Conservation (phyloP, 768 basidiomycete genomes). For the Hydnomerulius pinastri region DNA sequence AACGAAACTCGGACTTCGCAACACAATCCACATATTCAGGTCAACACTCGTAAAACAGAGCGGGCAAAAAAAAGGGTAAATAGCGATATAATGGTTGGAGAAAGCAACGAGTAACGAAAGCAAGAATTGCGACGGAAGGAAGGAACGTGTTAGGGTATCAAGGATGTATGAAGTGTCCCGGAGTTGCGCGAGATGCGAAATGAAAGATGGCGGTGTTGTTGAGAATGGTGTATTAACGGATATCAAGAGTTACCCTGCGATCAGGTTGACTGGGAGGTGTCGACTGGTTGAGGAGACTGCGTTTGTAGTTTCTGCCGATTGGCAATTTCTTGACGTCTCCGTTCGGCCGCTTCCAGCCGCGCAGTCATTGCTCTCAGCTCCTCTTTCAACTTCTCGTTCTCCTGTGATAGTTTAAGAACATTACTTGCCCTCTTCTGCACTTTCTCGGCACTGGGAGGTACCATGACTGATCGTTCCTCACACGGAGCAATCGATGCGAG, state of each 20-base stretch:
- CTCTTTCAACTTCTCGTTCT: constrained; percentile 77
- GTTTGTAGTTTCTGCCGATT: constrained; percentile 35
- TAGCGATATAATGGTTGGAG: constrained; percentile 5
- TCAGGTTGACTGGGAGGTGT: constrained; percentile 15
- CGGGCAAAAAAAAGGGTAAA: not conserved
- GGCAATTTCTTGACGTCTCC: constrained; percentile 48
- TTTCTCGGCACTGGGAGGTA: constrained; percentile 31
- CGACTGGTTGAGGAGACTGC: constrained; percentile 10
- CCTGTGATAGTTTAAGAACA: constrained; percentile 73
- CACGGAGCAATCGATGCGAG: constrained; percentile 20
- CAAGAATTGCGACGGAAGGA: constrained; percentile 9
- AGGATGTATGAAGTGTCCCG: constrained; percentile 5
- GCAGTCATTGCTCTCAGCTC: constrained; percentile 77
- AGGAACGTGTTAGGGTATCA: constrained; percentile 28
- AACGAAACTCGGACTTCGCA: not conserved
- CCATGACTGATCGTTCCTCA: constrained; percentile 34
- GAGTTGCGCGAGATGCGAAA: constrained; percentile 5
- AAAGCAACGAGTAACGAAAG: constrained; percentile 12
- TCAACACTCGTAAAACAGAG: not conserved
- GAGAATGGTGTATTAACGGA: constrained; percentile 28
- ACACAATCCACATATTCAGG: not conserved
- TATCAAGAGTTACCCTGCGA: constrained; percentile 26
- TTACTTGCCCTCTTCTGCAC: constrained; percentile 75
- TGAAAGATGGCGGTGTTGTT: constrained; percentile 7
- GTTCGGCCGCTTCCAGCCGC: constrained; percentile 73